Evolutionary conservation across 331 rosid genomes (phyloP), one percentile per base, ranked within the genome.

Genomic region (Phaseolus coccineus): DNA sequence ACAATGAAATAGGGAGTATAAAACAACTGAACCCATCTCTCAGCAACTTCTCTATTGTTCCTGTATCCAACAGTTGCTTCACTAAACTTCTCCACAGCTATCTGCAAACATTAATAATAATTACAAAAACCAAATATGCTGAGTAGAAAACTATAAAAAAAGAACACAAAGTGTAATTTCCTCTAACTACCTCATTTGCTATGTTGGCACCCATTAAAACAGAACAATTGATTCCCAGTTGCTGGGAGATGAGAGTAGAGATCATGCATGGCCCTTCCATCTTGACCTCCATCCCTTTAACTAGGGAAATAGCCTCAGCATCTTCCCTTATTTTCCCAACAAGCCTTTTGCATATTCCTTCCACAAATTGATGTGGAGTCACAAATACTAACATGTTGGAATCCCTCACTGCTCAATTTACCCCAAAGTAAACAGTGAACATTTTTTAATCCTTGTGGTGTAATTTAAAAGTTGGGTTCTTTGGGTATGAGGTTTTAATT

Each of bases 191-290:
- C 97, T 96, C 98, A 79, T 96, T 93, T 69, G 98, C 99, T 44
- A 96, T 96, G 81, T 96, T 96, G 61, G 98, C 99, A 16, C 98
- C 99, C 98, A 96, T 96, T 24, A 96, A 86, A 67, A 96, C 98
- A 63, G 91, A 96, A 72, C 98, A 96, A 86, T 88, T 91, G 79
- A 91, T 83, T 46, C 90, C 96, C 35, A 96, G 35, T 73, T 86
- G 86, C 39, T 91, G 73, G 0, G 98, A 87, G 80, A 93, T 93
- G 74, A 96, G 98, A 13, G 84, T 85, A 55, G 99, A 96, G 83
- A 96, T 96, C 99, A 96, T 96, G 88, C 98, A 91, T 37, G 99
- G 99, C 5, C 99, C 99, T 90, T 96, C 99, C 96, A 88, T 93
- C 87, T 96, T 96, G 67, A 93, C 96, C 73, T 96, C 99, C 99